phyloP scores from a whole-genome alignment of 2,329 filamentous ascomycete species.

The Trichoderma oligosporum region DNA sequence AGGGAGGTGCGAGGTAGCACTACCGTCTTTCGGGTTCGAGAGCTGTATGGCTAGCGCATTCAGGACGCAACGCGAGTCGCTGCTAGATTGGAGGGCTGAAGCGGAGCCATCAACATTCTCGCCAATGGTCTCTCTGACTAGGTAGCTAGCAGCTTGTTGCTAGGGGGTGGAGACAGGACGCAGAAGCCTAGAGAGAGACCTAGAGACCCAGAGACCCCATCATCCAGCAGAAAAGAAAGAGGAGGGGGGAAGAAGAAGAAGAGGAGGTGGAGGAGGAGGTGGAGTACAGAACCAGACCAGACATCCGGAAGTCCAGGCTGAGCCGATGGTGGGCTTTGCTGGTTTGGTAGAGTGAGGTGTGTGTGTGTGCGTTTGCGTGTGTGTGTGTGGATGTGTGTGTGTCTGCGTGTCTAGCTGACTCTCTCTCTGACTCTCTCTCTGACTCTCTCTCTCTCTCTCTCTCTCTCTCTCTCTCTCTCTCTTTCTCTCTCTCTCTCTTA shows the following conservation, averaged over 20 bases:
- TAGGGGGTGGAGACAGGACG: background rate
- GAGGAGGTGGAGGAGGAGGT: constrained; percentile 2
- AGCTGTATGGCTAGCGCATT: constrained; percentile 24
- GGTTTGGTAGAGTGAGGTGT: background rate
- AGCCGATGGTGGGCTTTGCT: background rate
- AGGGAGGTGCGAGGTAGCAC: constrained; percentile 16
- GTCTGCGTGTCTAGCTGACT: background rate
- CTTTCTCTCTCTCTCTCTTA: background rate
- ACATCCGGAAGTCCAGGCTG: constrained; percentile 16
- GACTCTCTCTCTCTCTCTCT: background rate
- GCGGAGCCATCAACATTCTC: constrained; percentile 21
- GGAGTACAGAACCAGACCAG: background rate
- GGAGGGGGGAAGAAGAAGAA: background rate
- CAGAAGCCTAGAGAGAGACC: constrained; percentile 1
- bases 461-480: background rate
- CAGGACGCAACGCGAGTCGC: constrained; percentile 28
- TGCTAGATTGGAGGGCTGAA: constrained; percentile 40
- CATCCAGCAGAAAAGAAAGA: constrained; percentile 5
- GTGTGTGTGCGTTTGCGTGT: background rate
- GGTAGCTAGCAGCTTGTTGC: constrained; percentile 1
- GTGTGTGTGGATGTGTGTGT: background rate
- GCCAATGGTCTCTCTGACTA: background rate
- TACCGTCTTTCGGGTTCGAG: constrained; percentile 21
- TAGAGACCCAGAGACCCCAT: too few relatives aligned
- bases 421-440: background rate